Base-by-base conservation (phyloP, 2,329 filamentous ascomycete genomes). In the Stagonosporopsis rhizophila region DNA sequence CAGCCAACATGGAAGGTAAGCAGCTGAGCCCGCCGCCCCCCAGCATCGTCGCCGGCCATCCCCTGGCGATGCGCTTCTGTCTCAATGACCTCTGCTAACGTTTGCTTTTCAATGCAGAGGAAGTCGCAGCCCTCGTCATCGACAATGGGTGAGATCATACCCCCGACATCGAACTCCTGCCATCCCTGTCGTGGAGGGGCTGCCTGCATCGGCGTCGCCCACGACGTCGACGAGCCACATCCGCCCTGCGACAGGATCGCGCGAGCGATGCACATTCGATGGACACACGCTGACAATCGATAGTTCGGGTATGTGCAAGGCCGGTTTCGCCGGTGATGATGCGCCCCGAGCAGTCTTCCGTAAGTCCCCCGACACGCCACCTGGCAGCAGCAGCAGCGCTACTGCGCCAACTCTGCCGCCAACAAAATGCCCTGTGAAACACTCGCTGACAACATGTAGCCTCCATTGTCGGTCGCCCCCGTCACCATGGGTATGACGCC, bases 291-390 rank as follows among this genome's bases (percentile, higher is more conserved):
- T 79, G 71, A 79, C 75, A 53, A 56, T 61, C 62, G 76, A 65
- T 81, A 98, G 94, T 89, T 98, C 95, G 84, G 95, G 95, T 89
- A 98, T 99, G 95, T 99, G 95, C 87, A 99, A 99, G 88, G 95
- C 95, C 90, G 95, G 95, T 93, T 99, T 99, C 85, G 95, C 95
- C 87, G 95, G 95, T 92, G 95, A 99, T 80, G 95, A 99, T 90
- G 95, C 95, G 84, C 95, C 95, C 81, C 89, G 95, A 88, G 95
- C 95, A 84, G 95, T 99, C 81, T 99, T 99, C 89, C 95, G 94
- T 98, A 90, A 96, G 94, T 93, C 49, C 32, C 44, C 54, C 59
- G 46, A 52, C 48, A 50, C 44, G 40, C 42, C 23, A 41, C 34
- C 51, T 58, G 42, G 56, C 59, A 49, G 52, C 58, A 25, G 52